Evolutionary conservation across 805 yeast genomes (phyloP).

Genomic region (Saturnispora dispora): DNA sequence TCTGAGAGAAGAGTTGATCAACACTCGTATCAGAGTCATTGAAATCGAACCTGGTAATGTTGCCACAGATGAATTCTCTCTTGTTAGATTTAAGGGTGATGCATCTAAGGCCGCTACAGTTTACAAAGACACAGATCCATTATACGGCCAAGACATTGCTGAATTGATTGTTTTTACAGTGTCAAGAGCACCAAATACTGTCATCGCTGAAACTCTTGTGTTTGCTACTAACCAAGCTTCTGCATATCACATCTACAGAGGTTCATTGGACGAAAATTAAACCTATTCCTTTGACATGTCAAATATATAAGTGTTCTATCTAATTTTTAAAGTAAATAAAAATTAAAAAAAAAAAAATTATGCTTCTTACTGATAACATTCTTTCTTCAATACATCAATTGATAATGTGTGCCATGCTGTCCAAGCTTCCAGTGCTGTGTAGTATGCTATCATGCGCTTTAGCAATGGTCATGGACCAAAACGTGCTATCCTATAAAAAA

Average conservation of each 20-base stretch:
- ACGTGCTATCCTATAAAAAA: not conserved
- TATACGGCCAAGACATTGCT: constrained; percentile 65
- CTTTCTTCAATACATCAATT: not conserved
- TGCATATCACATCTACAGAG: constrained; percentile 50
- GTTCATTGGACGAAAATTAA: constrained; percentile 11
- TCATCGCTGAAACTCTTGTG: constrained; percentile 71
- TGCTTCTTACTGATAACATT: not conserved
- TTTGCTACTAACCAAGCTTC: constrained; percentile 84
- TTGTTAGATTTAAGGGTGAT: constrained; percentile 59
- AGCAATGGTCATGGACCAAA: constrained; percentile 1
- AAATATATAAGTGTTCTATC: not conserved
- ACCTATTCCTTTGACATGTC: not conserved
- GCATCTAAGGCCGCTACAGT: constrained; percentile 50
- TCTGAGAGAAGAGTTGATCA: constrained; percentile 46
- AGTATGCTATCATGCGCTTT: not conserved
- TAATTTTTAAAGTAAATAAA: not conserved
- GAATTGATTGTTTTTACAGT: constrained; percentile 61
- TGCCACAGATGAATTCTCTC: constrained; percentile 62
- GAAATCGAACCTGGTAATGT: constrained; percentile 76
- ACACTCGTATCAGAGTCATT: constrained; percentile 52
- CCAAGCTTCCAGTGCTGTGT: not conserved
- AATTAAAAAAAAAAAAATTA: not conserved
- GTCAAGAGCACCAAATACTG: constrained; percentile 62
- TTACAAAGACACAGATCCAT: constrained; percentile 60
- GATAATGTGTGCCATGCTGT: not conserved